Evolutionary conservation across 768 basidiomycete genomes (phyloP).

Genomic region (Xerocomellus intermedius): DNA sequence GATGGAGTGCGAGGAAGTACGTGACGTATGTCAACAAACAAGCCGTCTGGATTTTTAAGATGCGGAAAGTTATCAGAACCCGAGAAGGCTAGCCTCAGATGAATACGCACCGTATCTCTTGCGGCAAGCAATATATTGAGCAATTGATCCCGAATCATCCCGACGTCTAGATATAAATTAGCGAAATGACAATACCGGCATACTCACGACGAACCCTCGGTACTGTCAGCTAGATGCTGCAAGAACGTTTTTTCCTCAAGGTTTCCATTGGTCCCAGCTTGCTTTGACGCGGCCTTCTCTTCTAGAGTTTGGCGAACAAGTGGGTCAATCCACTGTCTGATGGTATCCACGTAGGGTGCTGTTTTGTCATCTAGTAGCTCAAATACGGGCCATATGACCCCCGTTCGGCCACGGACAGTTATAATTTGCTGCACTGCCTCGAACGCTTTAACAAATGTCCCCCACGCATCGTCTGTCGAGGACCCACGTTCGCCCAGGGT

Average conservation of each 20-base stretch:
- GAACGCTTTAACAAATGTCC: conserved; percentile 48
- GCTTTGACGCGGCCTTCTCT: conserved; percentile 39
- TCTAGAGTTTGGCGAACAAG: conserved; percentile 54
- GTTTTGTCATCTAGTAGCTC: conserved; percentile 43
- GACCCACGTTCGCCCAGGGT: conserved; percentile 57
- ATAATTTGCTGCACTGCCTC: conserved; percentile 39
- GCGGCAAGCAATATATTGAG: conserved; percentile 76
- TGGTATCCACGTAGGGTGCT: conserved; percentile 33
- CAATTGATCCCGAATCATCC: conserved; percentile 72
- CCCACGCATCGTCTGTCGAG: conserved; percentile 58
- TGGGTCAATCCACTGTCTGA: conserved; percentile 54
- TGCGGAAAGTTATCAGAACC: background rate
- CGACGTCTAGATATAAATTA: conserved; percentile 45
- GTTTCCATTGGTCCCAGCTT: conserved; percentile 37
- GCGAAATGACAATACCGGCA: background rate
- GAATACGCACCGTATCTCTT: conserved; percentile 63
- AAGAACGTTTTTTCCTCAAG: conserved; percentile 61
- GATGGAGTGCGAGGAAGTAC: conserved; percentile 68
- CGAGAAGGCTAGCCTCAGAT: background rate
- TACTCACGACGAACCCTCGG: conserved; percentile 46
- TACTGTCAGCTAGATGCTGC: conserved; percentile 64
- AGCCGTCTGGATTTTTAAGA: conserved; percentile 49
- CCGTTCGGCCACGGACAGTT: conserved; percentile 35
- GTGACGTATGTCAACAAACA: conserved; percentile 65
- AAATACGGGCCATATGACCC: conserved; percentile 42